Evolutionary conservation across 73 alveolate genomes (phyloP).

Genomic region (Blepharisma japonicum): DNA sequence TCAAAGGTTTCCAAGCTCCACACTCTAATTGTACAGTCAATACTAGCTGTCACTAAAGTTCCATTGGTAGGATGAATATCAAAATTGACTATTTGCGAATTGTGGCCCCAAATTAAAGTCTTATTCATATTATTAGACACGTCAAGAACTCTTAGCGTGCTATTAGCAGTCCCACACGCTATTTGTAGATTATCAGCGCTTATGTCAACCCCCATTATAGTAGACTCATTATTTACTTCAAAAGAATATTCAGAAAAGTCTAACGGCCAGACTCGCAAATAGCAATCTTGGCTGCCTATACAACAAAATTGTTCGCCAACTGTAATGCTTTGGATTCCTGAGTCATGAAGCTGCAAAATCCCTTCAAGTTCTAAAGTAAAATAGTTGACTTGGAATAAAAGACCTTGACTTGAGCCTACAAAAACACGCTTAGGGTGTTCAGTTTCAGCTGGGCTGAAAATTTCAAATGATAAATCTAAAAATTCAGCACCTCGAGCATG

Average conservation of each 20-base stretch:
- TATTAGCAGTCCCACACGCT: slow-evolving; percentile 84
- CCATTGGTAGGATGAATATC: slow-evolving; percentile 46
- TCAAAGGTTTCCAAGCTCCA: slow-evolving; percentile 56
- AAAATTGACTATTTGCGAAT: slow-evolving; percentile 53
- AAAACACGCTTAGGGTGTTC: slow-evolving; percentile 48
- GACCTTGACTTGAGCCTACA: slow-evolving; percentile 64
- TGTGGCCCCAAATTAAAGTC: slow-evolving; percentile 84
- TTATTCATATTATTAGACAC: slow-evolving; percentile 69
- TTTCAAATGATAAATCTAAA: slow-evolving; percentile 70
- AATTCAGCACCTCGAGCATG: slow-evolving; percentile 84
- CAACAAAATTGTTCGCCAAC: slow-evolving; percentile 92
- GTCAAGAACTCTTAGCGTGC: slow-evolving; percentile 81
- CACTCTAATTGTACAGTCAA: slow-evolving; percentile 62
- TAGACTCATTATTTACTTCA: slow-evolving; percentile 92
- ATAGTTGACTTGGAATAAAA: slow-evolving; percentile 53
- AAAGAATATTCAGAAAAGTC: slow-evolving; percentile 87
- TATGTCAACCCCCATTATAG: slow-evolving; percentile 83
- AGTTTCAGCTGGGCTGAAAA: slow-evolving; percentile 44
- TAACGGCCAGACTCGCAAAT: slow-evolving; percentile 87
- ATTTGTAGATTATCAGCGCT: slow-evolving; percentile 81
- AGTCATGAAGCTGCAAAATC: slow-evolving; percentile 76
- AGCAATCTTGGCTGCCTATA: slow-evolving; percentile 85
- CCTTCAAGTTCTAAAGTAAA: slow-evolving; percentile 77
- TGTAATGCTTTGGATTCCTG: slow-evolving; percentile 71
- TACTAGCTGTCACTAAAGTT: slow-evolving; percentile 51